Base-by-base conservation (phyloP, 208 protist species). In the Acanthamoeba divionensis region DNA sequence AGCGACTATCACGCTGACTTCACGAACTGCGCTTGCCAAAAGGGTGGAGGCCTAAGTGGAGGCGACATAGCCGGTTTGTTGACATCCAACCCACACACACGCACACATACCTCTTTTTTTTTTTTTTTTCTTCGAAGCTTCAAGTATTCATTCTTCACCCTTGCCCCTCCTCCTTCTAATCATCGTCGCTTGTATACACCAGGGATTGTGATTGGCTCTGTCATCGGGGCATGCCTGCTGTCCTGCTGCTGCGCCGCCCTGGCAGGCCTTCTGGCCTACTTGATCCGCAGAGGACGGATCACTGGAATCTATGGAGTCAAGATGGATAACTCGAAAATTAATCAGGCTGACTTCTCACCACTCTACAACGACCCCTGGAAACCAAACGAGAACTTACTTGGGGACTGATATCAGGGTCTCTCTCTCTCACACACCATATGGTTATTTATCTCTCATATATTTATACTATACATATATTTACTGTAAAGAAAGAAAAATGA, bases 361-460 rank as follows among this genome's bases (percentile, higher is more conserved):
- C 67, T 77, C 38, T 77, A 77, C 18, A 36, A 77, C 67, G 67
- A 77, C 67, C 67, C 67, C 24, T 77, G 67, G 67, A 77, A 77
- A 45, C 44, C 44, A 36, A 77, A 77, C 38, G 67, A 77, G 21
- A 77, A 77, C 38, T 45, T 77, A 36, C 67, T 77, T n/a, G 44
- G 67, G 9, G 67, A n/a, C 33, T 77, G 26, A 77, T n/a, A n/a
- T n/a, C n/a, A n/a, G n/a, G n/a, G n/a, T n/a, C n/a, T n/a, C n/a
- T n/a, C n/a, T n/a, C n/a, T n/a, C n/a, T n/a, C n/a, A n/a, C n/a
- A n/a, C n/a, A n/a, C n/a, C n/a, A n/a, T n/a, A n/a, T n/a, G n/a
- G n/a, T n/a, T n/a, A n/a, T n/a, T n/a, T n/a, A n/a, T n/a, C n/a
- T n/a, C n/a, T n/a, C n/a, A n/a, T n/a, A n/a, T n/a, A n/a, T n/a